phyloP scores from a whole-genome alignment of 768 basidiomycete species.

The Cubamyces sp. region DNA sequence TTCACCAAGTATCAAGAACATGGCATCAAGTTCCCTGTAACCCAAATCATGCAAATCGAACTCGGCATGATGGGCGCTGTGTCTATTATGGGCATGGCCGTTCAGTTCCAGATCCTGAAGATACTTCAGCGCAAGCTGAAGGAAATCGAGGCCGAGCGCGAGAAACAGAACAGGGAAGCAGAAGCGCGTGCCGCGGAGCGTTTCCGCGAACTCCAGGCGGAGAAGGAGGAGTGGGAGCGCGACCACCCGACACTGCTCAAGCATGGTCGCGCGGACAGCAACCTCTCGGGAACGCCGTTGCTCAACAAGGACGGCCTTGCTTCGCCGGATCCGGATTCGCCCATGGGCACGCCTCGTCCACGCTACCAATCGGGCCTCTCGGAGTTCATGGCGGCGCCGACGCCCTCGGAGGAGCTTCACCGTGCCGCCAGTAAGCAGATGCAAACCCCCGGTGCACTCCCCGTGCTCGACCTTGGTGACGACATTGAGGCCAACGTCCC shows the following conservation, averaged over 20 bases:
- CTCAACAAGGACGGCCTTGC: slow-evolving; percentile 48
- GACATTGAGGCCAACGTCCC: slow-evolving; percentile 81
- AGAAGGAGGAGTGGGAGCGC: slow-evolving; percentile 86
- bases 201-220: slow-evolving; percentile 64
- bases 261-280: slow-evolving; percentile 67
- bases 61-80: slow-evolving; percentile 86
- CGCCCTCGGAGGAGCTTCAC: slow-evolving; percentile 63
- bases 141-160: slow-evolving; percentile 79
- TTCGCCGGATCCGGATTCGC: slow-evolving; percentile 55
- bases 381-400: slow-evolving; percentile 63
- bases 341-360: slow-evolving; percentile 52
- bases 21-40: slow-evolving; percentile 77
- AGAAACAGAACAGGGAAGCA: slow-evolving; percentile 71
- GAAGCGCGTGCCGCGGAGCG: slow-evolving; percentile 74
- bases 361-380: slow-evolving; percentile 72
- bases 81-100: slow-evolving; percentile 83
- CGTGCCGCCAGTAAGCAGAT: slow-evolving; percentile 47
- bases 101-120: slow-evolving; percentile 85
- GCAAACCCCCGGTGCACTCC: slow-evolving; percentile 63
- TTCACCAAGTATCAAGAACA: slow-evolving; percentile 77
- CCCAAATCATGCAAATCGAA: slow-evolving; percentile 92
- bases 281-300: slow-evolving; percentile 62
- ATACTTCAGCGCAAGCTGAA: slow-evolving; percentile 78
- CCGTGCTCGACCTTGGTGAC: slow-evolving; percentile 73
- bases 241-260: slow-evolving; percentile 70